Base-by-base conservation (phyloP, 352 stramenopile species). In the Thalassiosira oceanica region DNA sequence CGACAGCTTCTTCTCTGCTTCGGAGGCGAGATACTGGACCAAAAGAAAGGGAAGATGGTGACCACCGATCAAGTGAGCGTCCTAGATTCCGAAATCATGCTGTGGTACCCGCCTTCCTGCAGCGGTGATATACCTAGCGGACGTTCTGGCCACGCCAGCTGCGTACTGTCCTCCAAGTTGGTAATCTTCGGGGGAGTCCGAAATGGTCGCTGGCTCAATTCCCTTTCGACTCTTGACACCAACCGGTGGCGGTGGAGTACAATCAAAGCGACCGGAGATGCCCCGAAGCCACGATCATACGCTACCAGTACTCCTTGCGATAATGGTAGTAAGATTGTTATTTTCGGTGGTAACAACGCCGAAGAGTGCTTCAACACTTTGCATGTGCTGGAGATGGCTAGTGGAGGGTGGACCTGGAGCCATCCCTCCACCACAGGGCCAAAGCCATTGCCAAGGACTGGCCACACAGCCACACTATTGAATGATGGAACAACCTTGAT, bases 321-420 rank as follows among this genome's bases (percentile, higher is more conserved):
- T 11, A 53, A 94, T 2, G 46, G 73, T 21, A 80, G 92, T 61
- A 86, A 84, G 53, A 83, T 97, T 54, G 85, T 97, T 1, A 90
- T 96, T 66, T 97, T 97, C 85, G 94, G 94, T 36, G 94, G 93
- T 18, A 97, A 97, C 67, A 91, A 97, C 74, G 87, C 89, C 1
- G 90, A 84, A 31, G 89, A 91, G 64, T 94, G 91, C 65, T 97
- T 97, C 66, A 92, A 96, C 71, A 87, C 81, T 21, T 92, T 97
- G 4, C 90, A 97, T 66, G 93, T 97, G 3, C 85, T 97, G 51
- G 87, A 94, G 52, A 90, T 87, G 39, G 41, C 33, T 0, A 31
- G 23, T 3, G 73, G 63, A 13, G 48, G 42, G 23, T 97, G 93
- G 92, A 78, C 77, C 36, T 97, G 94, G 94, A 92, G 90, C 54